Percentiles rank a stretch among this genome's conserved stretches.
Conservation (phyloP, 495 filamentous ascomycete species). For the Aspergillus mulundensis region DNA sequence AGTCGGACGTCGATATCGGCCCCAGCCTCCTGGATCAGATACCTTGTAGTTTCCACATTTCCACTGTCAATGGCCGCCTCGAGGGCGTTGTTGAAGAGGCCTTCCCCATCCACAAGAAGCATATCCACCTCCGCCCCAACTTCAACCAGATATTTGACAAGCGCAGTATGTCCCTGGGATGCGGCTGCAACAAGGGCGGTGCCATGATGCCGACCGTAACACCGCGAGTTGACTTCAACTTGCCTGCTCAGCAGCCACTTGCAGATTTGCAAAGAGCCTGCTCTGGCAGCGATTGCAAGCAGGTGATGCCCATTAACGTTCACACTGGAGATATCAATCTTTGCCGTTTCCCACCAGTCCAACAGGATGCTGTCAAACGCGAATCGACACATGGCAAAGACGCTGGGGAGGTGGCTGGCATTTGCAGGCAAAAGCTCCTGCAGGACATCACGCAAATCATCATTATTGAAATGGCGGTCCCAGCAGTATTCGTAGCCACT, state of each 20-base stretch:
- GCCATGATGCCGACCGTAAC: neutral
- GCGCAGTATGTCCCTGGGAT: slow-evolving; percentile 10
- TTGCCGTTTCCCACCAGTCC: slow-evolving; percentile 25
- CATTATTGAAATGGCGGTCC: too few species aligned
- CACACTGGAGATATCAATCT: slow-evolving; percentile 3
- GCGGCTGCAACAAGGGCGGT: slow-evolving; percentile 20
- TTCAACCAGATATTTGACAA: slow-evolving; percentile 24
- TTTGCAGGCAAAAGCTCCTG: neutral
- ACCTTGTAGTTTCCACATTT: too few species aligned
- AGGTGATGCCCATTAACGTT: neutral
- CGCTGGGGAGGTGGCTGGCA: neutral
- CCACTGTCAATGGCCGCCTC: too few species aligned
- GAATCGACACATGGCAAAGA: slow-evolving; percentile 27
- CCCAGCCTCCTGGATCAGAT: too few species aligned
- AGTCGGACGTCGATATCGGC: too few species aligned
- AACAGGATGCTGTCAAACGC: slow-evolving; percentile 20
- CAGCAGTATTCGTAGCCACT: too few species aligned
- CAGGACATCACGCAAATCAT: too few species aligned
- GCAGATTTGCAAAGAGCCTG: too few species aligned
- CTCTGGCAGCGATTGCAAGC: too few species aligned
- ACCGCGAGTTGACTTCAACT: slow-evolving; percentile 8
- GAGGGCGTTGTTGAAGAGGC: too few species aligned
- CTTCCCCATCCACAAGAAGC: too few species aligned
- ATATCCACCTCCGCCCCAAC: slow-evolving; percentile 22
- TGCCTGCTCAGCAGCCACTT: too few species aligned